Evolutionary conservation across 2,329 filamentous ascomycete genomes (phyloP).

Genomic region (Sporothrix euskadiensis): DNA sequence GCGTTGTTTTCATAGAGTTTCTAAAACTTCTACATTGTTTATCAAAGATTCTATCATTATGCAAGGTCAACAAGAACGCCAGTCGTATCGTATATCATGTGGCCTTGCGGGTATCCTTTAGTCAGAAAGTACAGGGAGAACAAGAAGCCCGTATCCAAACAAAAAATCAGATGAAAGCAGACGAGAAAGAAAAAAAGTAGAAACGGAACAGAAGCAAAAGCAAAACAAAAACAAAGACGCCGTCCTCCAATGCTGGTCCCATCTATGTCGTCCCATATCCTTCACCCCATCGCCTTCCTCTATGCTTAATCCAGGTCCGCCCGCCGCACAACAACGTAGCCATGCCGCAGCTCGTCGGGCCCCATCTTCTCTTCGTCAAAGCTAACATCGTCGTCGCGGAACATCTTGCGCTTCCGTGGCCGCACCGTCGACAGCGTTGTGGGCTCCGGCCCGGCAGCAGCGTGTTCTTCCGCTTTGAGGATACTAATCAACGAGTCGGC

Average conservation of each 20-base stretch:
- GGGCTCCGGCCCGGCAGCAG: conserved; percentile 30
- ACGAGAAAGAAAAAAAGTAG: not conserved
- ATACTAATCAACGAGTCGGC: conserved; percentile 55
- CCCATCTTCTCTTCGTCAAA: conserved; percentile 55
- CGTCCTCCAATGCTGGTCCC: not conserved
- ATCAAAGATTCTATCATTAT: not conserved
- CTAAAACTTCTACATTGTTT: not conserved
- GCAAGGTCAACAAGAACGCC: not conserved
- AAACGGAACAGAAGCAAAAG: not conserved
- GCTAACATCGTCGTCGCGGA: conserved; percentile 44
- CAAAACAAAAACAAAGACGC: not conserved
- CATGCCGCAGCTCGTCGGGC: conserved; percentile 49
- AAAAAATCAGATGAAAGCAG: not conserved
- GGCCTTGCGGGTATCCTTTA: conserved; percentile 22
- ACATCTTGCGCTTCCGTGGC: conserved; percentile 31
- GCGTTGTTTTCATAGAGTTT: no score
- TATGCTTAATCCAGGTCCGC: conserved; percentile 50
- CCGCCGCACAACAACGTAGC: conserved; percentile 56
- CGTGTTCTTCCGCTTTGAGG: conserved; percentile 41
- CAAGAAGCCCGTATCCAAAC: not conserved
- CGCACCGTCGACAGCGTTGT: conserved; percentile 17
- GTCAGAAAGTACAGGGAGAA: not conserved
- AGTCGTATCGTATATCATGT: not conserved
- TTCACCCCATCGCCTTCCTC: not conserved
- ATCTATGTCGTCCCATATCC: not conserved